Percentiles rank a stretch among this genome's conserved stretches.
phyloP scores from a whole-genome alignment of 345 rosid genomes.

The Salix suchowensis region DNA sequence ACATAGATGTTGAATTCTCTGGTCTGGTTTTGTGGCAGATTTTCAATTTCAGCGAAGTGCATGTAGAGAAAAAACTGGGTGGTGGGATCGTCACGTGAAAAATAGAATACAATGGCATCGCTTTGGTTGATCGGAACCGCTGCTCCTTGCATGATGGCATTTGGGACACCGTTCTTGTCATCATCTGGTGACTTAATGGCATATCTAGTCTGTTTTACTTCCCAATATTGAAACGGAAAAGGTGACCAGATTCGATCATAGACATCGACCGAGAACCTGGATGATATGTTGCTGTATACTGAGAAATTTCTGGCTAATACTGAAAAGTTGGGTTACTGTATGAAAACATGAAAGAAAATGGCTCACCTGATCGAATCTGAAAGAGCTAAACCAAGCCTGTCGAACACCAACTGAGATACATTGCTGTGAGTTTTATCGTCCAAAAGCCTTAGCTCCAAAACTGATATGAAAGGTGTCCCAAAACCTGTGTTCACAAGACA shows the following conservation, averaged over 20 bases:
- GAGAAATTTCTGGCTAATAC: not conserved
- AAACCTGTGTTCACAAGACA: constrained; percentile 46
- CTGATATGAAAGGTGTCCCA: constrained; percentile 52
- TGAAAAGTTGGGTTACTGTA: not conserved
- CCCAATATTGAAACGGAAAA: not conserved
- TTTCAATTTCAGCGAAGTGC: constrained; percentile 41
- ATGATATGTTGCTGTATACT: not conserved
- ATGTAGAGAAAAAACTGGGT: constrained; percentile 28
- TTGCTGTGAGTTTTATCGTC: constrained; percentile 10
- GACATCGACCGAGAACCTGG: constrained; percentile 36
- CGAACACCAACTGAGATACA: constrained; percentile 20
- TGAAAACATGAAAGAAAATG: not conserved
- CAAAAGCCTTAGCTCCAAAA: constrained; percentile 43
- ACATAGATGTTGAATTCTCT: constrained; percentile 25
- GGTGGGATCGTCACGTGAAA: not conserved
- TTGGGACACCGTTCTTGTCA: constrained; percentile 14
- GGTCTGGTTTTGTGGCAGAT: constrained; percentile 24
- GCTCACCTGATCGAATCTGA: constrained; percentile 32
- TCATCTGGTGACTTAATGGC: not conserved
- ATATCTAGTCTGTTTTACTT: constrained; percentile 9
- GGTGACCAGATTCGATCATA: constrained; percentile 39
- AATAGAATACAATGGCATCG: not conserved
- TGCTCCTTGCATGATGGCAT: constrained; percentile 32
- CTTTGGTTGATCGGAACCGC: constrained; percentile 22
- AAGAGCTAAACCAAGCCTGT: constrained; percentile 14